These are phyloP conservation scores for Bipolaris cookei DNA, from an alignment of 2,329 filamentous ascomycete genomes.

Conservation along the genomic window DNA sequence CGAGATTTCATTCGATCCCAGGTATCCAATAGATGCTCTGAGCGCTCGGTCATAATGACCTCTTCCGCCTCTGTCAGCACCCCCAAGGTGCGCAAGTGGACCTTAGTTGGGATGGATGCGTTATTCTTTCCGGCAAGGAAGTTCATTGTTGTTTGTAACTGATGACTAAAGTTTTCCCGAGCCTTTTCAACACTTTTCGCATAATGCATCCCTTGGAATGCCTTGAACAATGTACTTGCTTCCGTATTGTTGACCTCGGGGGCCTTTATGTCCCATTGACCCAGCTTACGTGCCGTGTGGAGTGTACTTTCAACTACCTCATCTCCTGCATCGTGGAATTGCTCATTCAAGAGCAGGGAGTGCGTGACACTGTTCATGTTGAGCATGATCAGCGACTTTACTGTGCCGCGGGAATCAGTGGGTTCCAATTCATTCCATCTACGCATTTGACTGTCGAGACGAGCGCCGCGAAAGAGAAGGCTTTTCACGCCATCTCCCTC, in stretches of 20 bases:
- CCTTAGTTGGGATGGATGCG: conserved; percentile 34
- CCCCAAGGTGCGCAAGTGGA: conserved; percentile 60
- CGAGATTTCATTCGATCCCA: conserved; percentile 70
- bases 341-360: conserved; percentile 73
- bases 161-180: conserved; percentile 65
- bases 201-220: conserved; percentile 78
- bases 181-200: conserved; percentile 64
- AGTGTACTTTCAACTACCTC: conserved; percentile 74
- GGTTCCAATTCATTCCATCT: conserved; percentile 62
- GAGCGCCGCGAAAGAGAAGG: conserved; percentile 86
- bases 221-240: conserved; percentile 75
- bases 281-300: conserved; percentile 78
- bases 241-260: conserved; percentile 68
- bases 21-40: conserved; percentile 65
- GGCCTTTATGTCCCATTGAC: conserved; percentile 88
- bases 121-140: conserved; percentile 35
- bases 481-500: conserved; percentile 87
- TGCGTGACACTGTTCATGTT: conserved; percentile 87
- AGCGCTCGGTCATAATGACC: conserved; percentile 66
- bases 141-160: conserved; percentile 58
- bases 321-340: conserved; percentile 63
- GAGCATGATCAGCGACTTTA: conserved; percentile 78
- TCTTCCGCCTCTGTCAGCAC: conserved; percentile 83
- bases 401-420: conserved; percentile 70
- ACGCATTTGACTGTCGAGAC: conserved; percentile 84